Conservation (phyloP, 2,329 filamentous ascomycete species). For the Stagonosporopsis cucurbitacearum region DNA sequence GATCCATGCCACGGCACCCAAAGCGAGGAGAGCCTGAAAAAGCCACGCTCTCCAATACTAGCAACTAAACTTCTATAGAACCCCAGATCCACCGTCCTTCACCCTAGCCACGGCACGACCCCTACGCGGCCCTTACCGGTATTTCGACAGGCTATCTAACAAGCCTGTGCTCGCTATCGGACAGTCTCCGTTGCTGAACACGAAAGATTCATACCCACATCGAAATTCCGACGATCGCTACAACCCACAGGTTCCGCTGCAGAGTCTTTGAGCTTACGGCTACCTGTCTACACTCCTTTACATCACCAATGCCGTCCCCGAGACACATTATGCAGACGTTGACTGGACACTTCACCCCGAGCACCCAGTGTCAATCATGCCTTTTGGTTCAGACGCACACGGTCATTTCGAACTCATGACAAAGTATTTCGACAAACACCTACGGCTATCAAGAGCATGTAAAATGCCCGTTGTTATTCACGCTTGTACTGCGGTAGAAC, state of each 20-base stretch:
- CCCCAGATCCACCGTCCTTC: slow-evolving; percentile 7
- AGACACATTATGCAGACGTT: background rate
- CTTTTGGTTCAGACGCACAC: background rate
- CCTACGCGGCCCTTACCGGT: slow-evolving; percentile 6
- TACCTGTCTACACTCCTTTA: background rate
- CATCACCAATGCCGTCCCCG: background rate
- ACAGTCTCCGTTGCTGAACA: slow-evolving; percentile 1
- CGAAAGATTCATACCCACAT: slow-evolving; percentile 6
- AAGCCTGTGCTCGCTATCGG: slow-evolving; percentile 1
- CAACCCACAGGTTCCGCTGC: background rate
- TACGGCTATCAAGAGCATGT: background rate
- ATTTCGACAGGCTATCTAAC: slow-evolving; percentile 2
- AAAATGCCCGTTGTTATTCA: background rate
- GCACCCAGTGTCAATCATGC: too few relatives aligned
- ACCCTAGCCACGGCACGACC: slow-evolving; percentile 13
- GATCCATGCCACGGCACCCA: background rate
- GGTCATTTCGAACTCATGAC: background rate
- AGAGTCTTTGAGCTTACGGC: background rate
- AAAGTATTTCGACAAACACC: too few relatives aligned
- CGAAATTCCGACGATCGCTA: background rate
- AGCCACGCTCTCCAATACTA: background rate
- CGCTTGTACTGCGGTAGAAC: background rate
- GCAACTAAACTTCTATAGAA: background rate
- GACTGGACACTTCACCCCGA: background rate
- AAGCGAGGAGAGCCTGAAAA: background rate